Evolutionary conservation across 2,329 filamentous ascomycete genomes (phyloP).

Genomic region (Trichoderma citrinoviride): DNA sequence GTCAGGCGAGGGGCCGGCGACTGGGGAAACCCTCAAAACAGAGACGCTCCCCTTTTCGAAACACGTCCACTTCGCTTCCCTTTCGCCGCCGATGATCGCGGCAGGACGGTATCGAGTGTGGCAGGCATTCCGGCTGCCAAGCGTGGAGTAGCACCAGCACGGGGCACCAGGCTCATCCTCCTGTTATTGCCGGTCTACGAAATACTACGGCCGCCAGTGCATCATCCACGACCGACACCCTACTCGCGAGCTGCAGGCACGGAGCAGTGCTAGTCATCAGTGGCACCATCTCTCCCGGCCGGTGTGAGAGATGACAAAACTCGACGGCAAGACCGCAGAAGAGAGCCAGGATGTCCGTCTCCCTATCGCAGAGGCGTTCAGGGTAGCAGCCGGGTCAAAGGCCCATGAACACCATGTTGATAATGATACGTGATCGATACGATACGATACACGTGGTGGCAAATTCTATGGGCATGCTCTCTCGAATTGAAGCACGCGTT

Average conservation of each 20-base stretch:
- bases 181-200: background rate
- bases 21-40: slow-evolving; percentile 7
- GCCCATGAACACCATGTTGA: background rate
- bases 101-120: background rate
- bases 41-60: slow-evolving; percentile 14
- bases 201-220: background rate
- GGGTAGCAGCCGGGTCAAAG: too few species aligned
- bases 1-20: slow-evolving; percentile 6
- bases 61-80: slow-evolving; percentile 13
- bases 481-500: background rate
- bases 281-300: slow-evolving; percentile 4
- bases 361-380: background rate
- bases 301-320: slow-evolving; percentile 8
- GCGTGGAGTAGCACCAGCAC: background rate
- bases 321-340: slow-evolving; percentile 3
- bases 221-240: background rate
- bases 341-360: background rate
- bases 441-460: slow-evolving; percentile 5
- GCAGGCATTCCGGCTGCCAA: background rate
- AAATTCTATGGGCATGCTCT: background rate
- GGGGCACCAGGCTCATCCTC: background rate
- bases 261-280: slow-evolving; percentile 2
- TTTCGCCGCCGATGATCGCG: slow-evolving; percentile 15
- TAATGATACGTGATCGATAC: background rate
- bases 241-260: background rate